A percentile compares a stretch with the other conserved stretches of the same genome.
Evolutionary conservation across 202 grass and related monocot genomes (phyloP).

Genomic region (Dendrocalamus latiflorus): DNA sequence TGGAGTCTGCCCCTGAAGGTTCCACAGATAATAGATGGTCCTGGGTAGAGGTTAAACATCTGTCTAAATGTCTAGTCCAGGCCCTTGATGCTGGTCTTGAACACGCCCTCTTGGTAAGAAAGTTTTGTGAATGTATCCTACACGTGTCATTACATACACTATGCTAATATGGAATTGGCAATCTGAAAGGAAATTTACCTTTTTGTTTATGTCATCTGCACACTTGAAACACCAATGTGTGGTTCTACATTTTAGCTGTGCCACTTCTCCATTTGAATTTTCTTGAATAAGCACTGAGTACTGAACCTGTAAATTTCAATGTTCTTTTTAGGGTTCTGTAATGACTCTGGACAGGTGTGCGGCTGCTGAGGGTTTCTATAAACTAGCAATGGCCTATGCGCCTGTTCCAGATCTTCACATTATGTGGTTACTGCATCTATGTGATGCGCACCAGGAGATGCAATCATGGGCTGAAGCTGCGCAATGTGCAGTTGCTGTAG

Average conservation of each 20-base stretch:
- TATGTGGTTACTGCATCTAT: conserved; percentile 97
- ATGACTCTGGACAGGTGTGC: conserved; percentile 83
- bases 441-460: conserved; percentile 98
- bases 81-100: conserved; percentile 98
- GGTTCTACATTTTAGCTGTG: neutral
- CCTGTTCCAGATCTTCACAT: conserved; percentile 98
- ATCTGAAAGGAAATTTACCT: neutral
- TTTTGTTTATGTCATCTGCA: conserved; percentile 2
- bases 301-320: conserved; percentile 27
- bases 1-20: conserved; percentile 66
- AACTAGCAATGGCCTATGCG: conserved; percentile 83
- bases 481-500: conserved; percentile 96
- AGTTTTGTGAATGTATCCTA: conserved; percentile 11
- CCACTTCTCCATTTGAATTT: conserved; percentile 8
- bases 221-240: neutral
- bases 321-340: conserved; percentile 60
- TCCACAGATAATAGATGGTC: conserved; percentile 80
- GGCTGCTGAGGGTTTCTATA: conserved; percentile 89
- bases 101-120: conserved; percentile 78
- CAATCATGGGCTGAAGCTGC: conserved; percentile 99
- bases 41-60: conserved; percentile 88
- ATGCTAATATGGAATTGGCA: neutral
- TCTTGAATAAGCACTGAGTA: neutral
- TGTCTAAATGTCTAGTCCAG: conserved; percentile 84
- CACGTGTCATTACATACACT: neutral